Percentiles rank a stretch among this genome's conserved stretches.
Conservation (phyloP, 805 yeast genomes). For the Candida germanica region DNA sequence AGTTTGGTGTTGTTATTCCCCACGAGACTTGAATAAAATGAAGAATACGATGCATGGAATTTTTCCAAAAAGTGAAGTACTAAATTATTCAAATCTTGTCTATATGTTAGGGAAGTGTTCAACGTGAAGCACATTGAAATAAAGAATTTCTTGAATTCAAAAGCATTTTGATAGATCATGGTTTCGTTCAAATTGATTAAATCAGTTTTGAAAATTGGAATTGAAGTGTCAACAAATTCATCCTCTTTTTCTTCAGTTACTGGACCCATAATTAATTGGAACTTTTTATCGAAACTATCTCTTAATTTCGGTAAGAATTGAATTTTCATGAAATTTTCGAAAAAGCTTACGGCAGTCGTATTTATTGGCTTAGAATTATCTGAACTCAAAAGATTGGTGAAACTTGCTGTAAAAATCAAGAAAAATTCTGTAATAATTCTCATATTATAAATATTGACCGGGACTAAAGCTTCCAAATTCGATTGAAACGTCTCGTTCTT, state of each 20-base stretch:
- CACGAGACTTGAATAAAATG: conserved; percentile 36
- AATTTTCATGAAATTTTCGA: conserved; percentile 60
- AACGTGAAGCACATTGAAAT: conserved; percentile 48
- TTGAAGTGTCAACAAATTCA: conserved; percentile 3
- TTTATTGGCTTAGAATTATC: conserved; percentile 8
- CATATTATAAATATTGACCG: conserved; percentile 75
- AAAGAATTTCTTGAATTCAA: conserved; percentile 46
- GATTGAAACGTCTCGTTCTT: conserved; percentile 55
- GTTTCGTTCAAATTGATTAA: conserved; percentile 6
- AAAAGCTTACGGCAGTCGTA: conserved; percentile 40
- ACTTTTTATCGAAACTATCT: conserved; percentile 50
- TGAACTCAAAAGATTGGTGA: conserved; percentile 19
- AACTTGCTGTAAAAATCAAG: conserved; percentile 62
- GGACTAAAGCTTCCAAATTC: conserved; percentile 62
- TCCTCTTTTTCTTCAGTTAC: background rate
- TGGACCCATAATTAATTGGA: conserved; percentile 39
- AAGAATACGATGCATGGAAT: conserved; percentile 31
- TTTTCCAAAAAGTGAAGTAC: conserved; percentile 37
- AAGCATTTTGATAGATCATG: conserved; percentile 39
- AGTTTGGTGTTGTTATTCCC: conserved; percentile 10
- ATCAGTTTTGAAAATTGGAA: conserved; percentile 1
- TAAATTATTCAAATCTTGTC: conserved; percentile 49
- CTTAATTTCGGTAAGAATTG: conserved; percentile 65
- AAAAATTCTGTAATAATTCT: conserved; percentile 73
- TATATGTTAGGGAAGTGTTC: conserved; percentile 58